Base-by-base conservation (phyloP, 2,329 filamentous ascomycete genomes). In the Diaporthe longicolla region DNA sequence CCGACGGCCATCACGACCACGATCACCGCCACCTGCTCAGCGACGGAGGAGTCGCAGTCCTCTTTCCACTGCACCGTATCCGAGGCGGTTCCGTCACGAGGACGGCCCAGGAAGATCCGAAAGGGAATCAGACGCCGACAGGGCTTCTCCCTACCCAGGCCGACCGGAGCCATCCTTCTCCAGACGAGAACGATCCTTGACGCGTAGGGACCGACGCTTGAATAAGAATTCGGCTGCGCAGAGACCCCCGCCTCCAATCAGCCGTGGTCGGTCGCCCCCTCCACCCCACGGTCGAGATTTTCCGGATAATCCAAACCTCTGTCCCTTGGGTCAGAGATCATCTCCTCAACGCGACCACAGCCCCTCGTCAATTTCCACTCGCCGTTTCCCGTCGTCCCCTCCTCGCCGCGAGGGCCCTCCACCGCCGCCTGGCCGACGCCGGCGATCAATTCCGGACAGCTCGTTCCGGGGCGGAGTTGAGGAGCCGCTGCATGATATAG, bases 21-120 rank as follows among this genome's bases (percentile, higher is more conserved):
- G 73, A 32, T 78, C 79, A n/a, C 77, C 80, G 9, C 74, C 73
- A 32, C 73, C 78, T 45, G 73, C 72, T 57, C 80, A 82, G 76
- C 79, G 81, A 48, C 79, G 76, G 21, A 79, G 80, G 17, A 81
- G 81, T 68, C 78, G 75, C 29, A 79, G 78, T 54, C 78, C 78
- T 54, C 74, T 78, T 24, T 55, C 77, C 57, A 76, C 69, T 43
- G 73, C 70, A n/a, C 69, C 77, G 35, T 78, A 76, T 48, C 45
- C 55, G 13, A 75, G 75, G 48, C 77, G 74, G 10, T 73, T 73
- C 19, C 70, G 76, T 32, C 73, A 71, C 11, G 75, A 76, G 45
- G 50, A 43, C 29, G 74, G 73, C 68, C 70, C 76, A 15, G 65
- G 59, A 48, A 57, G 61, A 40, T 17, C 54, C 37, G 63, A 59